These are phyloP conservation scores for Rhynchosporium agropyri DNA, from an alignment of 2,329 filamentous ascomycete species.

Conservation along the genomic window DNA sequence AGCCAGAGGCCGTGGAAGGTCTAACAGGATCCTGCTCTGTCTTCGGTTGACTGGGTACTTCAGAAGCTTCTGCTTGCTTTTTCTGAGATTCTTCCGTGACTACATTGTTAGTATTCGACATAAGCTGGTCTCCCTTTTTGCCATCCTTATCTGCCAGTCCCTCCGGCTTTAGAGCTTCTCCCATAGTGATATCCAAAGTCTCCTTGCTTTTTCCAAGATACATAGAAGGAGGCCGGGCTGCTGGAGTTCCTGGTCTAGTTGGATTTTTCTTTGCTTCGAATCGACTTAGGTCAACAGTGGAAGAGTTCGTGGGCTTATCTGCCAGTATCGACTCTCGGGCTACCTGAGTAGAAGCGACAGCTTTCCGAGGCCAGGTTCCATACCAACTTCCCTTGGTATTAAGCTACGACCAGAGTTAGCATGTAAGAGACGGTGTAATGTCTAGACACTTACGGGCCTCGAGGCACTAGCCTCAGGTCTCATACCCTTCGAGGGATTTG, in stretches of 20 bases:
- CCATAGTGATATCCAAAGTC: constrained; percentile 41
- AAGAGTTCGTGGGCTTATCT: constrained; percentile 42
- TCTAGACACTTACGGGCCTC: constrained; percentile 25
- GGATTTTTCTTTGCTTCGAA: constrained; percentile 37
- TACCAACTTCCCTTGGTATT: constrained; percentile 56
- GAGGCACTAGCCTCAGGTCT: constrained; percentile 22
- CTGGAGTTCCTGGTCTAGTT: constrained; percentile 21
- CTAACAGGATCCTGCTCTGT: constrained; percentile 18
- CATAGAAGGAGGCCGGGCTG: constrained; percentile 40
- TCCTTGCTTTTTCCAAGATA: constrained; percentile 42
- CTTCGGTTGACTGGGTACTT: not conserved
- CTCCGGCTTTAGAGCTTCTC: constrained; percentile 30
- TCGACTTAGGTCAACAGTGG: constrained; percentile 36
- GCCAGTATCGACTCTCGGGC: constrained; percentile 64
- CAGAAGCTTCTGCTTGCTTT: not conserved
- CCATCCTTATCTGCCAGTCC: constrained; percentile 17
- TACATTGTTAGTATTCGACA: not conserved
- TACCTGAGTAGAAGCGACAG: constrained; percentile 60
- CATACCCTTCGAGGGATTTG: constrained; percentile 21
- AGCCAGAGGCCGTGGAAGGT: constrained; percentile 48
- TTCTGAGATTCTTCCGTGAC: constrained; percentile 13
- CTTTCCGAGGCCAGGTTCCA: constrained; percentile 62
- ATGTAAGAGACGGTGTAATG: not conserved
- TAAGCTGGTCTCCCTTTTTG: not conserved
- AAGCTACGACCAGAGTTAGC: constrained; percentile 30